Base-by-base conservation (phyloP, 2,329 filamentous ascomycete genomes). In the Beauveria australis region DNA sequence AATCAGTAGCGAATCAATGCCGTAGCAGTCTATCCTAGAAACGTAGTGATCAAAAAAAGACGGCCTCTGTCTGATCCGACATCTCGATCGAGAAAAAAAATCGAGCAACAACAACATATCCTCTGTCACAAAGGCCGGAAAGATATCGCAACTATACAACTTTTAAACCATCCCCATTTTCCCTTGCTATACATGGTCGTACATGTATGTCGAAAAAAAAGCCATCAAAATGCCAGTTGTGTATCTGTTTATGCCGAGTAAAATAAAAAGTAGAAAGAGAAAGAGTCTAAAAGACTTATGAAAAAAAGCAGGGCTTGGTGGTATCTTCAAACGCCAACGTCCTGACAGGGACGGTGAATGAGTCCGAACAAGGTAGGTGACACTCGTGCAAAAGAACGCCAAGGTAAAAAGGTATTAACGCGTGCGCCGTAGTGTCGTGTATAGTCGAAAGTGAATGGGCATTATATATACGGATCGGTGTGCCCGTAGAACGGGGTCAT, bases 241-340 rank as follows among this genome's bases (percentile, higher is more conserved):
- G 40, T 61, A 61, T 56, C 44, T n/a, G 49, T 41, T 14, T 43
- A 53, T 26, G 30, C 30, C 51, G 51, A 22, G 33, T n/a, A 7
- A 41, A 33, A 53, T 48, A 16, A 12, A 61, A 26, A 40, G 16
- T 3, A 19, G 7, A 7, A 52, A 47, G 28, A 53, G 46, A 44
- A 44, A 24, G 28, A 46, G 24, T 14, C 33, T 7, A 16, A 26
- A 24, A 49, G 47, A n/a, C 33, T 33, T 5, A 7, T 9, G 2
- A 37, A 14, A 49, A 41, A 37, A 60, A 44, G 53, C 28, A 51
- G 40, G 24, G 53, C 28, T 53, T 61, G 46, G 61, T 66, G 64
- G 63, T 65, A 67, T 65, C 64, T 64, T 63, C 61, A 64, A 64
- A 66, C 64, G 63, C 65, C 66, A 55, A 53, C 54, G 63, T 62